A percentile compares a stretch with the other conserved stretches of the same genome.
These are phyloP conservation scores for Penicillium waksmanii DNA, from an alignment of 495 filamentous ascomycete species.

Conservation along the genomic window DNA sequence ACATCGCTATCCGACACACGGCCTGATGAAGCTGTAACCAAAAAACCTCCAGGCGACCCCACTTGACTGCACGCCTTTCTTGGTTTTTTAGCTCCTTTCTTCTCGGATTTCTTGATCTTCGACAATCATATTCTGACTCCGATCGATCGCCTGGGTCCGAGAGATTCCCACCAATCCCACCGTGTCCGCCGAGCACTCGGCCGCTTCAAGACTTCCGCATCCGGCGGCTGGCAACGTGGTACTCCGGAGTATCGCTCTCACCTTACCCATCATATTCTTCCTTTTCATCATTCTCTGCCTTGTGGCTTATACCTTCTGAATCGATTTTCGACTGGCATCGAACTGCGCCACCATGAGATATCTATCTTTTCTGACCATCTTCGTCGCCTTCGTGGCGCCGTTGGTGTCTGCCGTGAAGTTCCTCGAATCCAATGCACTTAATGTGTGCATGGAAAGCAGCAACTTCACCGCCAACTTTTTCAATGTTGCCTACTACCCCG, in stretches of 20 bases:
- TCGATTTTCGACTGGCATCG: constrained; percentile 9
- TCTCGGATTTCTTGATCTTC: neutral
- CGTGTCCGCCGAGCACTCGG: constrained; percentile 11
- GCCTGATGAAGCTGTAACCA: neutral
- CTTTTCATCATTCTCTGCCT: constrained; percentile 22
- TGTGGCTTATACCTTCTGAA: constrained; percentile 15
- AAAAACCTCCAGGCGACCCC: neutral
- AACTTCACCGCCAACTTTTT: constrained; percentile 84
- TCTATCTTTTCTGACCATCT: constrained; percentile 42
- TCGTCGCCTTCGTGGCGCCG: constrained; percentile 47
- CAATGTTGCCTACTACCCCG: constrained; percentile 77
- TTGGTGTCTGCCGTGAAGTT: constrained; percentile 44
- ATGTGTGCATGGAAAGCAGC: constrained; percentile 75
- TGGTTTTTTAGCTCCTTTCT: neutral
- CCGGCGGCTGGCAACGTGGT: constrained; percentile 44
- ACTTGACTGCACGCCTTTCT: neutral
- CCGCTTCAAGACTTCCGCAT: constrained; percentile 41
- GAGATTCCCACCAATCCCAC: neutral
- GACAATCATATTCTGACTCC: neutral
- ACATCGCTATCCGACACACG: neutral
- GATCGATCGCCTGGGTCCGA: neutral
- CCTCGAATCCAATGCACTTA: constrained; percentile 77
- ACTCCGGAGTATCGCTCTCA: constrained; percentile 40
- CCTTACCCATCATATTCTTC: constrained; percentile 31
- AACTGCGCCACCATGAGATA: constrained; percentile 39